phyloP scores from a whole-genome alignment of 805 yeast genomes.

The Sugiyamaella marilandica region DNA sequence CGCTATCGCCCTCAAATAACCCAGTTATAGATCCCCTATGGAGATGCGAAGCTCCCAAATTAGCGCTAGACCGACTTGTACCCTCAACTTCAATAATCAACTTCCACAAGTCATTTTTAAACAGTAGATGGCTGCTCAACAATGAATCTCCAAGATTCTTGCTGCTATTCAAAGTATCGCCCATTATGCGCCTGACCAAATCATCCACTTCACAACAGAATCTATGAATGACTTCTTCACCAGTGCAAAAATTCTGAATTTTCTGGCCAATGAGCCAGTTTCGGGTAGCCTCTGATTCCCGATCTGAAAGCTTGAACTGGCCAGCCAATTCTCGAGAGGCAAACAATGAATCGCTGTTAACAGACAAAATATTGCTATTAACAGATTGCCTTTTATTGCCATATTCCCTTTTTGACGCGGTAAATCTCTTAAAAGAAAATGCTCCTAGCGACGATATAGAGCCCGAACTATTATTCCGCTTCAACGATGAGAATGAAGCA shows the following conservation, averaged over 20 bases:
- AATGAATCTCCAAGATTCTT: constrained; percentile 22
- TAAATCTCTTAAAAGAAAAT: constrained; percentile 23
- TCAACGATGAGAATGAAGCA: constrained; percentile 10
- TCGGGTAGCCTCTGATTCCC: constrained; percentile 31
- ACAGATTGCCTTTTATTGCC: constrained; percentile 26
- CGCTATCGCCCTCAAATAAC: constrained; percentile 5
- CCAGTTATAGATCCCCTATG: constrained; percentile 12
- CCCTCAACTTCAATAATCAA: constrained; percentile 21
- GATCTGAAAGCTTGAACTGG: constrained; percentile 31
- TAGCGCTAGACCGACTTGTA: constrained; percentile 11
- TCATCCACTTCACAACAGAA: constrained; percentile 32
- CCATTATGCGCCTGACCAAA: constrained; percentile 28
- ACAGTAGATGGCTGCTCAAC: constrained; percentile 19
- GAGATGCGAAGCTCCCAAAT: neutral
- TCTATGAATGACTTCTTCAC: constrained; percentile 35
- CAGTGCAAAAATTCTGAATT: constrained; percentile 32
- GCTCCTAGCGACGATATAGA: constrained; percentile 19
- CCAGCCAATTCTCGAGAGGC: constrained; percentile 27
- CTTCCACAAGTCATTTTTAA: constrained; percentile 24
- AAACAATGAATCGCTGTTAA: constrained; percentile 27
- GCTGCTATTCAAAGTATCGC: constrained; percentile 25
- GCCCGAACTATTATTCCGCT: constrained; percentile 24
- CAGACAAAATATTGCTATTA: constrained; percentile 13
- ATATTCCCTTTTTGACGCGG: constrained; percentile 21
- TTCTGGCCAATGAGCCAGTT: constrained; percentile 29